These are phyloP conservation scores for Vinca minor DNA, from an alignment of 257 asterid species.

Conservation along the genomic window DNA sequence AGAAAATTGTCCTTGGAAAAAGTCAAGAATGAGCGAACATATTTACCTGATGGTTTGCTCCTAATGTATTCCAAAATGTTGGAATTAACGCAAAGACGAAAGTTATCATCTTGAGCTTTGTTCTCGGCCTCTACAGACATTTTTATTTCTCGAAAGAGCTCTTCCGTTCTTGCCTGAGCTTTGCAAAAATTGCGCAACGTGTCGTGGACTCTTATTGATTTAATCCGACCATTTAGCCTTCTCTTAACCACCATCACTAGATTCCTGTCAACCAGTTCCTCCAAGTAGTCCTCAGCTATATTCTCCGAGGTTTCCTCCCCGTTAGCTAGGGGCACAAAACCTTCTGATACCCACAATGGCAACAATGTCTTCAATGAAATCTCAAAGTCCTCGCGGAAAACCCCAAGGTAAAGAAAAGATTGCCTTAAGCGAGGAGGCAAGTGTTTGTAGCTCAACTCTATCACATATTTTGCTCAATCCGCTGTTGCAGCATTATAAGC, in stretches of 20 bases:
- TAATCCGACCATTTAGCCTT: constrained; percentile 12
- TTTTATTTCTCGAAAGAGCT: constrained; percentile 15
- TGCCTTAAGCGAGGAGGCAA: constrained; percentile 11
- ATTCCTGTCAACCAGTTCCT: constrained; percentile 14
- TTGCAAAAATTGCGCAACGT: constrained; percentile 23
- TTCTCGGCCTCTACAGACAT: background rate
- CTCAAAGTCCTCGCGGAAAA: constrained; percentile 17
- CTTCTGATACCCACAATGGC: constrained; percentile 19
- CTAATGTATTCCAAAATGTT: constrained; percentile 1
- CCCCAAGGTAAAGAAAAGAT: constrained; percentile 24
- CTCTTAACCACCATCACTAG: constrained; percentile 18
- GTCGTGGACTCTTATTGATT: constrained; percentile 19
- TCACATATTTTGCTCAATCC: background rate
- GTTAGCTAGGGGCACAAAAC: constrained; percentile 10
- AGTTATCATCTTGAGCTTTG: background rate
- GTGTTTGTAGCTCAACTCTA: constrained; percentile 15
- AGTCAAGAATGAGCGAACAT: constrained; percentile 18
- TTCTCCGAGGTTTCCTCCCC: background rate
- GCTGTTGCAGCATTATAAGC: background rate
- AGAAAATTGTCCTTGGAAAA: background rate
- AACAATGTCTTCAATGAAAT: constrained; percentile 15
- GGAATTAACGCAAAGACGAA: constrained; percentile 17
- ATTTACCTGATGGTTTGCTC: constrained; percentile 1
- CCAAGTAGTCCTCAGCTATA: constrained; percentile 15
- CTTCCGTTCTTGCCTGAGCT: constrained; percentile 8